A percentile compares a stretch with the other conserved stretches of the same genome.
Conservation (phyloP, 176 grass and related monocot genomes). For the Hyparrhenia diplandra region DNA sequence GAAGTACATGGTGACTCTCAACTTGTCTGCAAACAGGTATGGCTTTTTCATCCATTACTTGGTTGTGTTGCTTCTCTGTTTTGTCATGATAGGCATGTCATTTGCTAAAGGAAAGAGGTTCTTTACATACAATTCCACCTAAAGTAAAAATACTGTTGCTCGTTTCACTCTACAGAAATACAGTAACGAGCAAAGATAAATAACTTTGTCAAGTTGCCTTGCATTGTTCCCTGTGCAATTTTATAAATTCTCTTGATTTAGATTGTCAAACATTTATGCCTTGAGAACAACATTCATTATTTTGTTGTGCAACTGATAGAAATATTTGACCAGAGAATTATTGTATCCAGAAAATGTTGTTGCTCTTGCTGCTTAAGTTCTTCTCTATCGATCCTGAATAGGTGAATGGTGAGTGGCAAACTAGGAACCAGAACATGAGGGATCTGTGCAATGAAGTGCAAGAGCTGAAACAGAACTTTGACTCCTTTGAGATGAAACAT, state of each 20-base stretch:
- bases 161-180: not conserved
- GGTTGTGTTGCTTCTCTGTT: conserved; percentile 6
- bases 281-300: not conserved
- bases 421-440: conserved; percentile 46
- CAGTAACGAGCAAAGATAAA: not conserved
- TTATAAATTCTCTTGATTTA: too few species aligned
- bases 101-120: not conserved
- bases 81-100: conserved; percentile 11
- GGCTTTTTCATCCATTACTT: not conserved
- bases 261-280: not conserved
- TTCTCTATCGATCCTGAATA: conserved; percentile 30
- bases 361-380: not conserved
- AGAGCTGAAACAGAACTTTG: conserved; percentile 42
- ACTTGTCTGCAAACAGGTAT: conserved; percentile 72
- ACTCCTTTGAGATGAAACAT: conserved; percentile 50
- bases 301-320: too few species aligned
- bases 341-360: not conserved
- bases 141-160: not conserved
- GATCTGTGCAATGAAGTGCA: conserved; percentile 57
- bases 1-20: conserved; percentile 65
- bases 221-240: not conserved
- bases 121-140: not conserved
- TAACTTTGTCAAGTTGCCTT: not conserved
- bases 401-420: conserved; percentile 52
- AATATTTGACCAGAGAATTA: not conserved